A percentile compares a stretch with the other conserved stretches of the same genome.
Conservation (phyloP, 495 filamentous ascomycete genomes). For the Talaromyces stipitatus region DNA sequence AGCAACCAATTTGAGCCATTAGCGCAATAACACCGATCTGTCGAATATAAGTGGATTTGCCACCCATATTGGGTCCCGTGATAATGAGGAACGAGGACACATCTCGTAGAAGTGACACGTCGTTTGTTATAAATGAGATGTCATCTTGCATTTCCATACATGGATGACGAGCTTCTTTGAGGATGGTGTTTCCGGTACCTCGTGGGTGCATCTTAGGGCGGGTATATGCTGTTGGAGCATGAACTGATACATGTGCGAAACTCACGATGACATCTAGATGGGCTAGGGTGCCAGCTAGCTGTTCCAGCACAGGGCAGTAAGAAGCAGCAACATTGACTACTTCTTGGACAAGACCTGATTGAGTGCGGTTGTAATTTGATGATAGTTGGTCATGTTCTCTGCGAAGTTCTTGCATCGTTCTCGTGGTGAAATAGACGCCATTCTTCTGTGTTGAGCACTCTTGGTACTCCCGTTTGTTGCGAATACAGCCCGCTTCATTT, state of each 20-base stretch:
- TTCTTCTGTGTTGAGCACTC: conserved; percentile 99
- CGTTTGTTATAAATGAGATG: conserved; percentile 96
- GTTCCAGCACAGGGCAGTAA: conserved; percentile 89
- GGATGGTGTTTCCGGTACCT: conserved; percentile 80
- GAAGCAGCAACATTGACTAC: conserved; percentile 91
- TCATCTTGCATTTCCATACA: conserved; percentile 99
- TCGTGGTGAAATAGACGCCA: conserved; percentile 95
- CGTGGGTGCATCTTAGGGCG: conserved; percentile 88
- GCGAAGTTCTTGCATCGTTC: conserved; percentile 69
- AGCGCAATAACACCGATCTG: conserved; percentile 96
- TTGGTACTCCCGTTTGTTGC: conserved; percentile 81
- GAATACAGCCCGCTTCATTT: conserved; percentile 86
- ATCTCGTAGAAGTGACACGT: conserved; percentile 75
- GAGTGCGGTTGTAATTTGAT: conserved; percentile 92
- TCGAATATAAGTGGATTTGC: conserved; percentile 97
- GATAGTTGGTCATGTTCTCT: conserved; percentile 92
- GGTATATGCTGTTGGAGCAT: conserved; percentile 86
- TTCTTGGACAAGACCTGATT: conserved; percentile 83
- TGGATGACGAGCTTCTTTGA: conserved; percentile 92
- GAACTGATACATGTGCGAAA: conserved; percentile 89
- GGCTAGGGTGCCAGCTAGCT: conserved; percentile 78
- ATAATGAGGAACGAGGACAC: conserved; percentile 91
- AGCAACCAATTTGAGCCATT: conserved; percentile 96
- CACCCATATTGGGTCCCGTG: conserved; percentile 98
- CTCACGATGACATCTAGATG: conserved; percentile 96